phyloP scores from a whole-genome alignment of 2,329 filamentous ascomycete species.

The Neonectria hederae region DNA sequence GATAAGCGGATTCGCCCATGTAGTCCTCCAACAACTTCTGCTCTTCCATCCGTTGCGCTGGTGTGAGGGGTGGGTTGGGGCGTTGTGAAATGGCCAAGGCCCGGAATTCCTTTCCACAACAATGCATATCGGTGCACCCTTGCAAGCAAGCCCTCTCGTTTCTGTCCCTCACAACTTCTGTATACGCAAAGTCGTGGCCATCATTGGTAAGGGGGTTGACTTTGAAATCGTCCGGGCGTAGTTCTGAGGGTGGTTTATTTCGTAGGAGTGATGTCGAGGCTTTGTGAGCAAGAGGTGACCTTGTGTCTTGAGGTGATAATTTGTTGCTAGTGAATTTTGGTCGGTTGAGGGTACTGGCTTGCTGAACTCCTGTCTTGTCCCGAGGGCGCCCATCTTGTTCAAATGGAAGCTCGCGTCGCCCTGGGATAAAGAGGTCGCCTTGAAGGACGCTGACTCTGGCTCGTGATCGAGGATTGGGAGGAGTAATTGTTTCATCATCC shows the following conservation, averaged over 20 bases:
- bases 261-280: slow-evolving; percentile 59
- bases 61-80: slow-evolving; percentile 49
- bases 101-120: slow-evolving; percentile 78
- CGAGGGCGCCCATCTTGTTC: slow-evolving; percentile 28
- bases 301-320: slow-evolving; percentile 23
- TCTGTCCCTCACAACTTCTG: slow-evolving; percentile 77
- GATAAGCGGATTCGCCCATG: slow-evolving; percentile 67
- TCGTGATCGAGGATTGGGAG: slow-evolving; percentile 37
- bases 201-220: slow-evolving; percentile 79
- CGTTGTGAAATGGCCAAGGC: slow-evolving; percentile 68
- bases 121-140: slow-evolving; percentile 78
- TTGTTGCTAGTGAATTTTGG: slow-evolving; percentile 16
- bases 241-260: slow-evolving; percentile 62
- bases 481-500: slow-evolving; percentile 38
- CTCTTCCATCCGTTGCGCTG: slow-evolving; percentile 53
- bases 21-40: slow-evolving; percentile 63
- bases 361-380: slow-evolving; percentile 27
- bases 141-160: slow-evolving; percentile 75
- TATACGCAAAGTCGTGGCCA: slow-evolving; percentile 76
- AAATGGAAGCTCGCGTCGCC: slow-evolving; percentile 55
- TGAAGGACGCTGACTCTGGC: slow-evolving; percentile 24
- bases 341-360: slow-evolving; percentile 16
- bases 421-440: slow-evolving; percentile 47
- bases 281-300: slow-evolving; percentile 29
- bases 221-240: slow-evolving; percentile 80